Conservation (phyloP, 2,329 filamentous ascomycete species). For the Colletotrichum musae region DNA sequence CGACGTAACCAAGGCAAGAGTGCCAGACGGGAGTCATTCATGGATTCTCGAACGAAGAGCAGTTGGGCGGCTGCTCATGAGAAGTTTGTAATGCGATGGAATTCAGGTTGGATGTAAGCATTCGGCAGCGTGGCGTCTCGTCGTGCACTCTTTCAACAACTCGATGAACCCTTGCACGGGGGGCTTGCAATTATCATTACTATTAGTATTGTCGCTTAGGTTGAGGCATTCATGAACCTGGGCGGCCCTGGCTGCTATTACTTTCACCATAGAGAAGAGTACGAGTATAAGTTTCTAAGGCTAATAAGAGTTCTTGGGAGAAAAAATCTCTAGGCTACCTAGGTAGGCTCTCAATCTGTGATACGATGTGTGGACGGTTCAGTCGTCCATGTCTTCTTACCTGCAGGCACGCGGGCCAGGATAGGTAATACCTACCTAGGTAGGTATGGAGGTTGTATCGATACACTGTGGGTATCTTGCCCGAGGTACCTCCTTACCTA, state of each 20-base stretch:
- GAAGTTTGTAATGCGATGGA: conserved; percentile 23
- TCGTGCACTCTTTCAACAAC: conserved; percentile 31
- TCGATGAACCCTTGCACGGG: conserved; percentile 14
- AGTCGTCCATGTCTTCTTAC: no score
- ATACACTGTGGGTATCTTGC: no score
- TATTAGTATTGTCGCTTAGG: neutral
- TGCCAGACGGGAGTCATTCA: neutral
- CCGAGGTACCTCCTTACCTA: no score
- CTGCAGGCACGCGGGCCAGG: no score
- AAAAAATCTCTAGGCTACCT: no score
- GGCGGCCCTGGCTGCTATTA: neutral
- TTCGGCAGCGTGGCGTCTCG: conserved; percentile 41
- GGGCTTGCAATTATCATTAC: conserved; percentile 12
- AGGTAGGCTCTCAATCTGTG: no score
- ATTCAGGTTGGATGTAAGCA: conserved; percentile 36
- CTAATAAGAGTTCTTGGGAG: conserved; percentile 2
- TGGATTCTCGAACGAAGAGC: neutral
- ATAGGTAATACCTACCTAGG: no score
- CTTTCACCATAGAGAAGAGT: neutral
- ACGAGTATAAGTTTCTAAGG: conserved; percentile 18
- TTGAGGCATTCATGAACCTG: conserved; percentile 30
- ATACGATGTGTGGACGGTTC: no score
- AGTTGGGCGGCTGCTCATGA: neutral
- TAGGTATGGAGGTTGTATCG: no score
- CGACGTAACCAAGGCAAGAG: neutral